Conservation (phyloP, 2,329 filamentous ascomycete species). For the Neoscytalidium dimidiatum region DNA sequence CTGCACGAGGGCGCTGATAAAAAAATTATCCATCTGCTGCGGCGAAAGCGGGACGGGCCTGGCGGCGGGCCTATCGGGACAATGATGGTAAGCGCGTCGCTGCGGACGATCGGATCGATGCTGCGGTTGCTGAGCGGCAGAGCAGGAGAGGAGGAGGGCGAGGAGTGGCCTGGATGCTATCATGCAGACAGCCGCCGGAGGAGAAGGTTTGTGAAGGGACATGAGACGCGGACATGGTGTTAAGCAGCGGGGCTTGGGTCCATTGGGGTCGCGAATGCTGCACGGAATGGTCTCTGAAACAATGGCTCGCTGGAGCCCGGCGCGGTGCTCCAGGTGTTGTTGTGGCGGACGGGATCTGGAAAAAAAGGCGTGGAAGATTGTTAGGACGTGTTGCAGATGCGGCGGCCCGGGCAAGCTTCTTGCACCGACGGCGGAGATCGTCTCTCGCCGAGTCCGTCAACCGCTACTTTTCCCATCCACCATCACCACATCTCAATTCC, state of each 20-base stretch:
- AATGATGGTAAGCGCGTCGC: slow-evolving; percentile 26
- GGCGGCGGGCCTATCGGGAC: slow-evolving; percentile 21
- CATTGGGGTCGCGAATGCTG: slow-evolving; percentile 6
- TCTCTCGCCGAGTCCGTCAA: background rate
- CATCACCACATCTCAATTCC: slow-evolving; percentile 34
- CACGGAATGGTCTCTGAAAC: background rate
- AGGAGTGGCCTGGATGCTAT: slow-evolving; percentile 38
- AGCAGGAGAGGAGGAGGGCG: slow-evolving; percentile 37
- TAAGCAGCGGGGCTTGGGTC: slow-evolving; percentile 24
- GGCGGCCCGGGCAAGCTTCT: background rate
- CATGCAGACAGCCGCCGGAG: slow-evolving; percentile 53
- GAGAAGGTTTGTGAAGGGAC: slow-evolving; percentile 60
- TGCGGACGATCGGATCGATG: slow-evolving; percentile 5
- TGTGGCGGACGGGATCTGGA: background rate
- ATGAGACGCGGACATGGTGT: slow-evolving; percentile 66
- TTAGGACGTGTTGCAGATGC: slow-evolving; percentile 3
- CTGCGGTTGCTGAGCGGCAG: slow-evolving; percentile 19
- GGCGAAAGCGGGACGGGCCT: slow-evolving; percentile 28
- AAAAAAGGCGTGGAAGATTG: background rate
- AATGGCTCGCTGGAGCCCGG: background rate
- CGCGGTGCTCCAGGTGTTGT: slow-evolving; percentile 1
- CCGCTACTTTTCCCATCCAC: slow-evolving; percentile 9
- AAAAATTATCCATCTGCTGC: slow-evolving; percentile 51
- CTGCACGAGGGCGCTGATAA: slow-evolving; percentile 55
- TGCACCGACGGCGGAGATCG: background rate